Evolutionary conservation across 768 basidiomycete species (phyloP), one percentile per base, ranked within the genome.

Genomic region (Suillus variegatus): DNA sequence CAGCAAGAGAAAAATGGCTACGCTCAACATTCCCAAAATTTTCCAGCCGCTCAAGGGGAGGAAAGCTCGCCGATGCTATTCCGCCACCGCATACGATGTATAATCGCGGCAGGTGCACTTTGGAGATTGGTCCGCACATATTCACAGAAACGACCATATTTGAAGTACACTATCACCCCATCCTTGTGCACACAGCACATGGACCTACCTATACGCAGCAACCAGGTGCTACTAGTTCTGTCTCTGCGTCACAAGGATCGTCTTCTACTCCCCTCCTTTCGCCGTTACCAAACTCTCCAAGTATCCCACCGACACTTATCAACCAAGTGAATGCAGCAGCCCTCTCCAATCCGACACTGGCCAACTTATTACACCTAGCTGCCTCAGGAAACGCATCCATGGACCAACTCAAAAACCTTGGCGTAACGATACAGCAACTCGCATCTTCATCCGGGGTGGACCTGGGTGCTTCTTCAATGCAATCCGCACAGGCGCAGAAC

Each of bases 1-100:
- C 69, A 92, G 91, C 92, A 36, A 84, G 92, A 47, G 86, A 91
- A 32, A 85, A 83, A 74, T 92, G 90, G 90, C 76, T 93, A 18
- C 80, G 82, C 28, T 73, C 77, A 16, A 84, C 82, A 18, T 92
- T 93, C 67, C 86, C 88, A 32, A 89, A 86, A 71, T 93, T 92
- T 73, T 90, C 89, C 25, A 84, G 83, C 63, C 90, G 86, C 68
- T 76, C 84, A 57, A 85, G 89, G 20, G 84, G 84, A 51, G 84
- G 82, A 64, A 90, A 88, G 70, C 78, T 79, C n/a, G 73, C 82
- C 0, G 82, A 85, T 60, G 78, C 82, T 25, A 73, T 78, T 32
- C 86, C 86, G 47, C 89, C 89, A 3, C 86, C 89, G 0, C 90
- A 92, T 72, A 88, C 85, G 1, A 84, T 88, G 63, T 85, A 86